These are phyloP conservation scores for Chalciporus piperatus DNA, from an alignment of 768 basidiomycete genomes.

Conservation along the genomic window DNA sequence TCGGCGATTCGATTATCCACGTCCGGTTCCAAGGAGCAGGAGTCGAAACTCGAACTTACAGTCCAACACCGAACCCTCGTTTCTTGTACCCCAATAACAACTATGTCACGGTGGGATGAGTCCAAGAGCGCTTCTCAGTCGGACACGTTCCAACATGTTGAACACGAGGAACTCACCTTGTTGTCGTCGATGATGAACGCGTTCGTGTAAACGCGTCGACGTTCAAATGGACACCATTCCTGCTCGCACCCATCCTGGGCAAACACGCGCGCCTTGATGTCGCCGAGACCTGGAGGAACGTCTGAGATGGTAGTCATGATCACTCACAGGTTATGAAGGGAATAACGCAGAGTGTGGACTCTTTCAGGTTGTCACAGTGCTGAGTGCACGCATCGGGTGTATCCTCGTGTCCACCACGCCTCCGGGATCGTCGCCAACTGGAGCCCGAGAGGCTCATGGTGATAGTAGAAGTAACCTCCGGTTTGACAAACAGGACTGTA, in stretches of 20 bases:
- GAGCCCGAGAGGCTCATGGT: no score
- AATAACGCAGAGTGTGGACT: not conserved
- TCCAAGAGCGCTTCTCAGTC: no score
- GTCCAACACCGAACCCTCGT: conserved; percentile 65
- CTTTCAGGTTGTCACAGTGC: no score
- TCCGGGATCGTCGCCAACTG: no score
- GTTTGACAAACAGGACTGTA: not conserved
- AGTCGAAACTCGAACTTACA: conserved; percentile 38
- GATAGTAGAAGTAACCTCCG: not conserved
- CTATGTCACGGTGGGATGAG: conserved; percentile 48
- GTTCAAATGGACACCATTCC: conserved; percentile 47
- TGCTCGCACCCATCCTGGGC: conserved; percentile 38
- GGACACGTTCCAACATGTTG: no score
- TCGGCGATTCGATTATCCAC: not conserved
- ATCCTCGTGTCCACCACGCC: not conserved
- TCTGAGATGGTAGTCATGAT: conserved; percentile 12
- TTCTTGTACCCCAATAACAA: conserved; percentile 77
- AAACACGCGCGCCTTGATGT: conserved; percentile 23
- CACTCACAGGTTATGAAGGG: not conserved
- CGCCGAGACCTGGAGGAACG: conserved; percentile 44
- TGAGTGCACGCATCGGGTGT: no score
- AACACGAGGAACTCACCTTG: conserved; percentile 35
- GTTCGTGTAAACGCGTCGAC: conserved; percentile 59
- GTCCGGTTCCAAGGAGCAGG: not conserved
- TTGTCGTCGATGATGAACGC: conserved; percentile 59